Evolutionary conservation across 169 alveolate species (phyloP).

Genomic region (Eimeria falciformis): DNA sequence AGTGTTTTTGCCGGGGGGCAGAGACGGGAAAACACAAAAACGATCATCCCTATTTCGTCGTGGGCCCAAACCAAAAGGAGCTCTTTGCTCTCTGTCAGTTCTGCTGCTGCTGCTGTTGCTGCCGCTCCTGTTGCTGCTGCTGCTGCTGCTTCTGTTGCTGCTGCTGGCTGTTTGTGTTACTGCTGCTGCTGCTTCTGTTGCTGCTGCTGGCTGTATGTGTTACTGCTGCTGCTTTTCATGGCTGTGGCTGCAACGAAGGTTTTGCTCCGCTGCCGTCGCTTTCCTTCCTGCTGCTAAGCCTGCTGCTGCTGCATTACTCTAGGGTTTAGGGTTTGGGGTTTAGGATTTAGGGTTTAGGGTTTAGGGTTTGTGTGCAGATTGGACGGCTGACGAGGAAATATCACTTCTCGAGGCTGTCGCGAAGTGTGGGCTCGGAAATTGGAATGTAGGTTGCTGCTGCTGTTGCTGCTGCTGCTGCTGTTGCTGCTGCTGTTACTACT

Average conservation of each 20-base stretch:
- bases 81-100: slow-evolving; percentile 79
- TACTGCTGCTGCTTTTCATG: background rate
- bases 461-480: slow-evolving; percentile 40
- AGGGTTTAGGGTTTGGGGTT: too few relatives aligned
- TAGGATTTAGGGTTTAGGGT: too few relatives aligned
- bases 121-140: slow-evolving; percentile 15
- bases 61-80: slow-evolving; percentile 88
- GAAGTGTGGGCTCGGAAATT: slow-evolving; percentile 92
- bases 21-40: slow-evolving; percentile 86
- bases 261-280: background rate
- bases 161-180: background rate
- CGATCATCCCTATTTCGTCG: slow-evolving; percentile 88
- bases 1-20: slow-evolving; percentile 89
- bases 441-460: slow-evolving; percentile 83
- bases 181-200: background rate
- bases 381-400: slow-evolving; percentile 94
- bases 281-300: background rate
- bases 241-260: background rate
- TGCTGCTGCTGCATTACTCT: background rate
- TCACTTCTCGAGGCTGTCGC: slow-evolving; percentile 90
- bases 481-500: background rate
- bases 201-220: background rate
- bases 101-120: slow-evolving; percentile 10
- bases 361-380: slow-evolving; percentile 80
- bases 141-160: slow-evolving; percentile 25